Base-by-base conservation (phyloP, 148 eudicot genomes). In the Camellia sinensis region DNA sequence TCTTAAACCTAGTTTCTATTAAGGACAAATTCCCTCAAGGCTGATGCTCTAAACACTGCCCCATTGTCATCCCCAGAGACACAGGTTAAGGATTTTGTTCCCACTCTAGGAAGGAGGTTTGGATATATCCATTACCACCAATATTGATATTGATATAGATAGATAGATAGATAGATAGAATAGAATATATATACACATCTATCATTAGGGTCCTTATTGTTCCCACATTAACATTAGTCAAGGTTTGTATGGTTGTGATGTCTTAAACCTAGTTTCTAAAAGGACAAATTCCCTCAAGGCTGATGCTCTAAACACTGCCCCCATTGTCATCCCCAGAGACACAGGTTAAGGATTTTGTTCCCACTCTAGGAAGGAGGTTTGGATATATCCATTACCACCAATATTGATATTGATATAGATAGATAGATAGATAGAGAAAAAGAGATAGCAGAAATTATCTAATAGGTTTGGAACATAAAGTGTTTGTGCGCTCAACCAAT, bases 191-290 rank as follows among this genome's bases (percentile, higher is more conserved):
- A n/a, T n/a, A n/a, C n/a, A n/a, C n/a, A n/a, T n/a, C n/a, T 68
- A n/a, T 43, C 40, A 52, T 22, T 10, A 68, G 52, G 44, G 13
- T 61, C 66, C 54, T 44, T 57, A 43, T 19, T 70, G 40, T 67
- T 50, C 71, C 70, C 43, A n/a, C n/a, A n/a, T n/a, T n/a, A n/a
- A n/a, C 53, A 48, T 71, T 80, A 80, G 77, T 71, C 78, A 80
- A 63, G 80, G 79, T 73, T 67, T 74, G 67, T 60, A 48, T 75
- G 77, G 79, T 45, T 73, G 5, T n/a, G 18, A 48, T 17, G 77
- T 41, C 68, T 66, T 54, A 41, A 67, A 18, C 4, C 40, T 14
- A 45, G 2, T 63, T 52, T 15, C 19, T 37, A 62, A 0, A 15
- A 71, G 53, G n/a, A 61, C 69, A 79, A 71, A 21, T 7, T 9